phyloP scores from a whole-genome alignment of 371 early-diverging fungal species.

The Entomophthora muscae region DNA sequence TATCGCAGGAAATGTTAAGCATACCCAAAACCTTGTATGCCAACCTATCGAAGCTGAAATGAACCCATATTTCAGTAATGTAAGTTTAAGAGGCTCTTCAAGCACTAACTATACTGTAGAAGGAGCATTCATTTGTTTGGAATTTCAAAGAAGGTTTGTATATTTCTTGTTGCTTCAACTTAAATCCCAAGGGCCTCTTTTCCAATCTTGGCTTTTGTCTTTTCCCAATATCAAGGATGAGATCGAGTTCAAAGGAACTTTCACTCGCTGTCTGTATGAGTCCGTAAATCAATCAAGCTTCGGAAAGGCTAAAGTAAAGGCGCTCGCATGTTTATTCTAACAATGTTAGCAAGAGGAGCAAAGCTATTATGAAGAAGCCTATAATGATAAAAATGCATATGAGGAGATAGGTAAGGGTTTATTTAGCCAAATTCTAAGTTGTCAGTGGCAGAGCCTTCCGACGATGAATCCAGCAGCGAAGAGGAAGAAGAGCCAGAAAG shows the following conservation, averaged over 20 bases:
- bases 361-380: background rate
- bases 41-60: too few relatives aligned
- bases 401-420: background rate
- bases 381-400: background rate
- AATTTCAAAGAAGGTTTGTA: background rate
- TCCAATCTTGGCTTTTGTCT: background rate
- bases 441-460: slow-evolving; percentile 9
- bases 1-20: too few relatives aligned
- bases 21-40: too few relatives aligned
- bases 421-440: background rate
- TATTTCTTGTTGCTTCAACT: background rate
- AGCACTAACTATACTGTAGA: background rate
- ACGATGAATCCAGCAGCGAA: slow-evolving; percentile 12
- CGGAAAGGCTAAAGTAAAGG: background rate
- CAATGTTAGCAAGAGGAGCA: background rate
- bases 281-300: background rate
- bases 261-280: background rate
- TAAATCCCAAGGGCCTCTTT: background rate
- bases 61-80: too few relatives aligned
- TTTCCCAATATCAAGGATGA: background rate
- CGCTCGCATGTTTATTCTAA: background rate
- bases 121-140: background rate
- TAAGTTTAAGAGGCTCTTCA: too few relatives aligned
- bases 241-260: background rate
- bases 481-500: slow-evolving; percentile 11